Evolutionary conservation across 1,284 basidiomycete species (phyloP), one percentile per base, ranked within the genome.

Genomic region (Pseudozyma thailandica): DNA sequence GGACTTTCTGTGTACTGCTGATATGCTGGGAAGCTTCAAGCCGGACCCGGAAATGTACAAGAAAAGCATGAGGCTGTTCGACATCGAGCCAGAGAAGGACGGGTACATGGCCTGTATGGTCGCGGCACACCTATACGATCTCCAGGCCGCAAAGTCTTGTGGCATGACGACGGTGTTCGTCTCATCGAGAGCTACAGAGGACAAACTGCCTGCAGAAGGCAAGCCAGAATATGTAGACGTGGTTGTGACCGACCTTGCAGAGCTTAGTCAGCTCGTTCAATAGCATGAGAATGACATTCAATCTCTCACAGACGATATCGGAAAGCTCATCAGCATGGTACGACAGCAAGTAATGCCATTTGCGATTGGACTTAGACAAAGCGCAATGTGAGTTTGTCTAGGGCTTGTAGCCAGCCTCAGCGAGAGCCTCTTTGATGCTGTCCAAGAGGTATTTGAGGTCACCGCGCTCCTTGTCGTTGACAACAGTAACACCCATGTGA

Each of bases 401-500:
- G 52, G 68, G 52, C 70, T 84, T 81, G 80, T 84, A 84, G 25
- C 84, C 85, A 37, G 83, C 82, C 72, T 86, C 86, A 33, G 78
- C 81, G 44, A 88, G 79, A 5, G 85, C 82, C 51, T 85, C 90
- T 78, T 87, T 87, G 82, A 96, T 84, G 1, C 88, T 88, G 30
- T 86, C 83, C 62, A 93, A 86, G 58, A 96, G 85, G 81, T 86
- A 89, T 73, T 93, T 89, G 16, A 96, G 83, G 83, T 97, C 93
- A 18, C 71, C 72, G 13, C 79, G 65, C 70, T 68, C 44, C 59
- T 71, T 61, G 28, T 85, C 68, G 74, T 94, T 88, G 25, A 91
- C 88, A 25, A 88, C 93, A 9, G 91, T 90, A 58, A 91, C 84
- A 54, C 94, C 94, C 93, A 97, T 95, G 84, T 96, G 94, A 23